Evolutionary conservation across 1,284 basidiomycete genomes (phyloP), one percentile per base, ranked within the genome.

Genomic region (Puccinia triticina): DNA sequence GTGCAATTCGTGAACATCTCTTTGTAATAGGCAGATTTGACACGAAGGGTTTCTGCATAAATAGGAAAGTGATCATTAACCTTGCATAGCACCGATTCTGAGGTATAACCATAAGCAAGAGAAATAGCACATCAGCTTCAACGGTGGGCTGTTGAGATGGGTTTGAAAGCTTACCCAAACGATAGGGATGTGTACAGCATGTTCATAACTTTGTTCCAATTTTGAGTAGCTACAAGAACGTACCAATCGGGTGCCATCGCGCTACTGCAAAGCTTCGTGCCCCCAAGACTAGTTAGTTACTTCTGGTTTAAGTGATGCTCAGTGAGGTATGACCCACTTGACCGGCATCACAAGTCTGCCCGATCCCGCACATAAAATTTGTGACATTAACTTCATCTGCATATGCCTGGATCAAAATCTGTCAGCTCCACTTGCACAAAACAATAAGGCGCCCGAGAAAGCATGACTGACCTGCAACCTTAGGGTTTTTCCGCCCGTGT

Each of bases 201-300:
- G 67, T 82, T 82, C 81, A 82, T 82, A 16, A 82, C 40, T 37
- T 82, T 50, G 43, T 69, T 82, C 81, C 81, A 82, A 71, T 82
- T 82, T 77, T 82, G 81, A n/a, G 66, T 77, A 29, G 73, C 81
- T 53, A 82, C 73, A n/a, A 82, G 81, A 69, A 82, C 23, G 64
- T 82, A 82, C 81, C 81, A 82, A 76, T 82, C 81, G 26, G 79
- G 79, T 16, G 79, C 69, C 71, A 61, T 82, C 59, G 72, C 79
- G 72, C 79, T 75, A 53, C 72, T 75, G 55, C 79, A 82, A 34
- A 82, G 59, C 79, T 82, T 64, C 48, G 2, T 7, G 11, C 2
- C 18, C 50, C 3, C 14, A 21, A 23, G 12, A 12, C 26, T 14
- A 81, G 53, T 73, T 29, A 32, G 46, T 75, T 26, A 53, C 21